phyloP scores from a whole-genome alignment of 176 grass and related monocot species.

The Rhipidocladum racemiflorum region DNA sequence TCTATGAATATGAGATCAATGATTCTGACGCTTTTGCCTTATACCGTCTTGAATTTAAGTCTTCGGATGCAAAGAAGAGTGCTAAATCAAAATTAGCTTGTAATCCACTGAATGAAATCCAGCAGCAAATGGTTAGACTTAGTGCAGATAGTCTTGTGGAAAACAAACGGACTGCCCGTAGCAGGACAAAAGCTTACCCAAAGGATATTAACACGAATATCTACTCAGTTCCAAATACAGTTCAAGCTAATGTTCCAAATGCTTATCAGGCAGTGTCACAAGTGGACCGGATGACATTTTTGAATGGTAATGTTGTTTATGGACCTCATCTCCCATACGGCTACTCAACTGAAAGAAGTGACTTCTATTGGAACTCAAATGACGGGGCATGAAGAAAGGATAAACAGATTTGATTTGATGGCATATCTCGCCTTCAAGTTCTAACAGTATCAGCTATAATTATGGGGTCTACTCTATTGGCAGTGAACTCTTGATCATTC shows the following conservation, averaged over 20 bases:
- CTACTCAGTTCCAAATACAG: conserved; percentile 44
- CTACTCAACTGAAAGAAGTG: conserved; percentile 51
- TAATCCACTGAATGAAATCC: conserved; percentile 53
- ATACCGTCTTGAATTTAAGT: conserved; percentile 80
- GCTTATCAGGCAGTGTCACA: conserved; percentile 44
- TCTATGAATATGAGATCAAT: conserved; percentile 92
- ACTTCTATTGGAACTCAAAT: conserved; percentile 60
- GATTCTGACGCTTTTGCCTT: conserved; percentile 77
- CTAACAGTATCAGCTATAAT: conserved; percentile 42
- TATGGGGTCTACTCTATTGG: conserved; percentile 45
- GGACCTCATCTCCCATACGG: conserved; percentile 70
- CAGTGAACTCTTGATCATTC: conserved; percentile 32
- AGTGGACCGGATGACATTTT: conserved; percentile 60
- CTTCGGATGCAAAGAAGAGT: conserved; percentile 75
- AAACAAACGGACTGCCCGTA: conserved; percentile 42
- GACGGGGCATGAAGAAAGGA: conserved; percentile 20
- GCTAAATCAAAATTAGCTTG: conserved; percentile 57
- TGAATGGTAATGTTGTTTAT: conserved; percentile 66
- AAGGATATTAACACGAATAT: conserved; percentile 38
- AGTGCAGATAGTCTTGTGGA: conserved; percentile 56
- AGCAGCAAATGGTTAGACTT: conserved; percentile 68
- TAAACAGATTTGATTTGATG: conserved; percentile 1
- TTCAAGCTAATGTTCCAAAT: conserved; percentile 47
- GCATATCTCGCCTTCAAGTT: conserved; percentile 29
- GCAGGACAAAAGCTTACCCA: conserved; percentile 41